Percentiles rank a stretch among this genome's conserved stretches.
Conservation (phyloP, 2,329 filamentous ascomycete genomes). For the Alternaria ventricosa region DNA sequence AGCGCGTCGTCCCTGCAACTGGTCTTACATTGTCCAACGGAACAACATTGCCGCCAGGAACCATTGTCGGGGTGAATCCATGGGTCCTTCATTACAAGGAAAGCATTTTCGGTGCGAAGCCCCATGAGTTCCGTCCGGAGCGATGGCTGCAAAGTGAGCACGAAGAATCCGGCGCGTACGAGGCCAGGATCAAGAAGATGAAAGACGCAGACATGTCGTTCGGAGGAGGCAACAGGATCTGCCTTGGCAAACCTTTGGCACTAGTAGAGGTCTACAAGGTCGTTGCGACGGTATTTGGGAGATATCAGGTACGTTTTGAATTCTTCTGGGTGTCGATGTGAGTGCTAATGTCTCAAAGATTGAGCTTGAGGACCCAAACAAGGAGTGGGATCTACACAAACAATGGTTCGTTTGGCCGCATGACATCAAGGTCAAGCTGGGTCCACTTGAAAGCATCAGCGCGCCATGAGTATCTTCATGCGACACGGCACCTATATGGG, state of each 20-base stretch:
- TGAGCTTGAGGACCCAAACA: constrained; percentile 42
- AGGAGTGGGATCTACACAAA: constrained; percentile 51
- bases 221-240: constrained; percentile 38
- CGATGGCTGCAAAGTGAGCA: constrained; percentile 40
- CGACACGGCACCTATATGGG: background rate
- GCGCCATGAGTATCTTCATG: background rate
- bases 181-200: constrained; percentile 33
- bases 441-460: constrained; percentile 7
- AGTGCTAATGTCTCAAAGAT: constrained; percentile 32
- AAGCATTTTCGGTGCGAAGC: constrained; percentile 27
- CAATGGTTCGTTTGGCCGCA: constrained; percentile 53
- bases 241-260: constrained; percentile 38
- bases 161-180: constrained; percentile 23
- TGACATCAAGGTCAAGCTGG: constrained; percentile 37
- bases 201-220: constrained; percentile 46
- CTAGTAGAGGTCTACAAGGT: constrained; percentile 55
- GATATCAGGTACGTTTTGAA: constrained; percentile 51
- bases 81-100: constrained; percentile 35
- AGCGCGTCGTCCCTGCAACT: constrained; percentile 37
- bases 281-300: constrained; percentile 50
- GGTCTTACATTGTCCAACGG: constrained; percentile 29
- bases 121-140: constrained; percentile 33
- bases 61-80: constrained; percentile 42
- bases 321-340: constrained; percentile 13
- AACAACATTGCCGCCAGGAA: constrained; percentile 35